Evolutionary conservation across 768 basidiomycete species (phyloP).

Genomic region (Boletellus ananas): DNA sequence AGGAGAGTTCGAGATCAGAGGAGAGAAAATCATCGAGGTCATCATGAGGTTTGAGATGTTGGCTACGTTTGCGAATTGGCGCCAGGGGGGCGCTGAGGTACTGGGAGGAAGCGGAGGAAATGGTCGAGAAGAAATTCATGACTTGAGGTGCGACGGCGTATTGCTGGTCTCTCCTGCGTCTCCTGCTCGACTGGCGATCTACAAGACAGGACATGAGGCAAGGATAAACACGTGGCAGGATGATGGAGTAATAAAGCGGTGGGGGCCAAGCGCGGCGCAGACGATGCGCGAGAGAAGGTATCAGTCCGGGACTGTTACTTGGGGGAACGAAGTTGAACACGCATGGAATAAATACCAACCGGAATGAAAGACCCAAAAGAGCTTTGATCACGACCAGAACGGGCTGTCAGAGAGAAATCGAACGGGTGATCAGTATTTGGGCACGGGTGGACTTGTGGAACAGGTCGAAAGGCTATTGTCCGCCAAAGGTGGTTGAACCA

Average conservation of each 20-base stretch:
- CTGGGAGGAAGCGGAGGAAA: conserved; percentile 40
- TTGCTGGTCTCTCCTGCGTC: conserved; percentile 38
- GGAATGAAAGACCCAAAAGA: conserved; percentile 13
- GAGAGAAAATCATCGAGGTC: conserved; percentile 65
- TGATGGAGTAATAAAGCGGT: conserved; percentile 15
- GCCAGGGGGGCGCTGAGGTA: conserved; percentile 39
- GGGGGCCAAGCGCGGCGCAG: background rate
- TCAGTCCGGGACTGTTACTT: conserved; percentile 14
- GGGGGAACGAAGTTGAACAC: conserved; percentile 14
- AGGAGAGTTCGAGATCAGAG: conserved; percentile 78
- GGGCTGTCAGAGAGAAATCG: conserved; percentile 18
- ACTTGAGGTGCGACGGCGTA: conserved; percentile 31
- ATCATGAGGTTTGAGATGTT: conserved; percentile 41
- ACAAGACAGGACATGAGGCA: conserved; percentile 38
- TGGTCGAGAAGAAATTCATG: conserved; percentile 54
- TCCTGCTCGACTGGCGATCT: conserved; percentile 44
- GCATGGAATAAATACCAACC: conserved; percentile 29
- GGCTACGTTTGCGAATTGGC: conserved; percentile 48
- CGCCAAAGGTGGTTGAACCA: conserved; percentile 17
- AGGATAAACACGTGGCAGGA: conserved; percentile 15
- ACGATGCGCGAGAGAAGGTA: background rate
- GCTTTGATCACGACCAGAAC: conserved; percentile 25
- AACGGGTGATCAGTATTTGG: conserved; percentile 18
- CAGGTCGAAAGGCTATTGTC: conserved; percentile 25
- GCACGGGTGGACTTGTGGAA: conserved; percentile 26